These are phyloP conservation scores for Erythrophleum ivorense DNA, from an alignment of 331 rosid species.

Conservation along the genomic window DNA sequence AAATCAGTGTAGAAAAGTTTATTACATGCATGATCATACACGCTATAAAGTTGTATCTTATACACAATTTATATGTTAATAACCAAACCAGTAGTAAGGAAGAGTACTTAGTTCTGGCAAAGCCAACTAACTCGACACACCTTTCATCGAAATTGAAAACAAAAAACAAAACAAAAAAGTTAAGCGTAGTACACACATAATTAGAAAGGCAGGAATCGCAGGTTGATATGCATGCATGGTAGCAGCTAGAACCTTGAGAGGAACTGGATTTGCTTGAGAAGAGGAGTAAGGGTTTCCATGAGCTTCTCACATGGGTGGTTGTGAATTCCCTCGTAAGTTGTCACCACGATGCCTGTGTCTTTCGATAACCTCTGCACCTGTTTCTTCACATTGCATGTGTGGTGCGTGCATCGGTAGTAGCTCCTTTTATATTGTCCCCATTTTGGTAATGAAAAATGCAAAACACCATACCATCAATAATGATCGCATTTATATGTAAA, in stretches of 20 bases:
- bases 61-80: neutral
- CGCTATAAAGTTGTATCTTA: neutral
- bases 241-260: conserved; percentile 54
- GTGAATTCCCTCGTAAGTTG: conserved; percentile 94
- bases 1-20: neutral
- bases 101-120: no score
- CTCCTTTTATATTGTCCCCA: conserved; percentile 53
- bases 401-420: conserved; percentile 95
- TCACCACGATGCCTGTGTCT: conserved; percentile 90
- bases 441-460: neutral
- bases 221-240: no score
- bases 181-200: no score
- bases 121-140: no score
- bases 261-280: conserved; percentile 91
- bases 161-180: no score
- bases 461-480: neutral
- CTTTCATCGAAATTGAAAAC: no score
- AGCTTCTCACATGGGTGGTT: conserved; percentile 96
- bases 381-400: conserved; percentile 98
- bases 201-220: no score
- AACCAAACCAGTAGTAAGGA: neutral
- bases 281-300: conserved; percentile 95
- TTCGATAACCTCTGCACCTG: conserved; percentile 93
- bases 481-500: neutral
- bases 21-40: neutral